Evolutionary conservation across 176 grass and related monocot genomes (phyloP).

Genomic region (Cenchrus purpureus): DNA sequence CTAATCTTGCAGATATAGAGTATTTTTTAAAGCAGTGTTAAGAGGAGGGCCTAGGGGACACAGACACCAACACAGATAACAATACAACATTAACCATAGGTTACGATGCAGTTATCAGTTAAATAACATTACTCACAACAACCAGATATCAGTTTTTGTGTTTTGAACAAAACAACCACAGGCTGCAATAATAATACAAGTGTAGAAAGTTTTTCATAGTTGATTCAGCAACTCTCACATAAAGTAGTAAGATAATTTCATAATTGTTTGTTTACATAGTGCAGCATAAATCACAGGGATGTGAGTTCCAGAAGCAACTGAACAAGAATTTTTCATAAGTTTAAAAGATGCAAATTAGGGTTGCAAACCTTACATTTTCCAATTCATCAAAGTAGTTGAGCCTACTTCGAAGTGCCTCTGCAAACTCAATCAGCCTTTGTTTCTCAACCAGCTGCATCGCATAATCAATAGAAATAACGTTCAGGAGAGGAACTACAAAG

Average conservation of each 20-base stretch:
- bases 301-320: slow-evolving; percentile 18
- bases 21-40: neutral
- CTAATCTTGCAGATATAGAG: neutral
- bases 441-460: slow-evolving; percentile 87
- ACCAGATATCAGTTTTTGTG: neutral
- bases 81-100: neutral
- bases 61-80: neutral
- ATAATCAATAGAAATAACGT: slow-evolving; percentile 29
- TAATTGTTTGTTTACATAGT: slow-evolving; percentile 12
- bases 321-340: slow-evolving; percentile 22
- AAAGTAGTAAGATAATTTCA: slow-evolving; percentile 15
- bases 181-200: slow-evolving; percentile 8
- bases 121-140: slow-evolving; percentile 21
- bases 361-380: slow-evolving; percentile 92
- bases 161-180: slow-evolving; percentile 18
- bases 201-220: neutral
- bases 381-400: slow-evolving; percentile 97
- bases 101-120: neutral
- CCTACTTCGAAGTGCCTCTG: slow-evolving; percentile 86
- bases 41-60: neutral
- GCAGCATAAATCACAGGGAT: neutral
- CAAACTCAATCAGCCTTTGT: slow-evolving; percentile 94
- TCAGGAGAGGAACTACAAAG: neutral
- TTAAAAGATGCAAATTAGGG: slow-evolving; percentile 29
- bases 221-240: neutral